These are phyloP conservation scores for Tricholoma saponaceum DNA, from an alignment of 768 basidiomycete species.

Conservation along the genomic window DNA sequence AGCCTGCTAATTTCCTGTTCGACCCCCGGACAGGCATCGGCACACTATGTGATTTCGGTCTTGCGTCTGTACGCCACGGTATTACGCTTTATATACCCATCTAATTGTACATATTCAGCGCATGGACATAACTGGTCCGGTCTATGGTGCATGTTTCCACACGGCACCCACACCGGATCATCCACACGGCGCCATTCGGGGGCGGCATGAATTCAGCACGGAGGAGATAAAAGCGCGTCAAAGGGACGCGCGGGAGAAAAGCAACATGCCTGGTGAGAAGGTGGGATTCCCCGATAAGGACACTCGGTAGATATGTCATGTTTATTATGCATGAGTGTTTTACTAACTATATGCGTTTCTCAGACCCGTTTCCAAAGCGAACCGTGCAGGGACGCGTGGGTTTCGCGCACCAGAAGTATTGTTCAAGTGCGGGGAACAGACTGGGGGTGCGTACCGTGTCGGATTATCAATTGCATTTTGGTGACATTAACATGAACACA, in stretches of 20 bases:
- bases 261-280: constrained; percentile 51
- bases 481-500: not conserved
- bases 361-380: constrained; percentile 85
- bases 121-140: constrained; percentile 42
- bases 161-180: constrained; percentile 53
- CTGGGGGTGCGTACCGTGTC: constrained; percentile 55
- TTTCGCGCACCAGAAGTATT: constrained; percentile 97
- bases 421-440: constrained; percentile 90
- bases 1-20: constrained; percentile 96
- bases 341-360: not conserved
- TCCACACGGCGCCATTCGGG: constrained; percentile 64
- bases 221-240: constrained; percentile 54
- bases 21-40: constrained; percentile 82
- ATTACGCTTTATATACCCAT: not conserved
- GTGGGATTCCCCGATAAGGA: constrained; percentile 81
- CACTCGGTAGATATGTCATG: constrained; percentile 42
- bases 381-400: constrained; percentile 93
- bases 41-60: constrained; percentile 90
- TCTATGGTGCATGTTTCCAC: constrained; percentile 71
- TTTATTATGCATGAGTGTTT: not conserved
- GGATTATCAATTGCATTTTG: not conserved
- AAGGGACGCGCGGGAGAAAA: constrained; percentile 54
- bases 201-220: constrained; percentile 40
- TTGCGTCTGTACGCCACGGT: constrained; percentile 73
- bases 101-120: constrained; percentile 33